Conservation (phyloP, 306 rosid species). For the Cucumis cinereus region DNA sequence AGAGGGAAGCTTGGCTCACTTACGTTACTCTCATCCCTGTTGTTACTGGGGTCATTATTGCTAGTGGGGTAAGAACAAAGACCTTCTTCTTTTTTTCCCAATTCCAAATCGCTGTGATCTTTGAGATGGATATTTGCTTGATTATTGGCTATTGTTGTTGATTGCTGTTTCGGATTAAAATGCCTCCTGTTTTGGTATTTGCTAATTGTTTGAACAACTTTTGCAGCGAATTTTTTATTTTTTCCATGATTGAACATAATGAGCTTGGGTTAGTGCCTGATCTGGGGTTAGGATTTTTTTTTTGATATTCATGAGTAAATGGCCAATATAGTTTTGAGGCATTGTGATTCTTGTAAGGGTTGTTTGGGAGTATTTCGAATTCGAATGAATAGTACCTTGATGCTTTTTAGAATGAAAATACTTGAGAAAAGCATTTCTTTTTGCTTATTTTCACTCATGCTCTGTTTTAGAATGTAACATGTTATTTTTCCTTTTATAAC, state of each 20-base stretch:
- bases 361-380: neutral
- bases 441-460: neutral
- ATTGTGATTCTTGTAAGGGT: neutral
- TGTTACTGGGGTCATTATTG: slow-evolving; percentile 87
- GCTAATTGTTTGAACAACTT: neutral
- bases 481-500: neutral
- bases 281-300: neutral
- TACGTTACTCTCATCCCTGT: slow-evolving; percentile 85
- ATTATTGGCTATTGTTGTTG: neutral
- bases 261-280: neutral
- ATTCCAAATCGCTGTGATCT: neutral
- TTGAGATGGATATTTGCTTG: neutral
- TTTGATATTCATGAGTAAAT: neutral
- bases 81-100: neutral
- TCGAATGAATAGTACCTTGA: neutral
- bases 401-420: neutral
- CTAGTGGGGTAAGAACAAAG: slow-evolving; percentile 70
- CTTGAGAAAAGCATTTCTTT: neutral
- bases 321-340: neutral
- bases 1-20: slow-evolving; percentile 94
- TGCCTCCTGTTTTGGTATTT: neutral
- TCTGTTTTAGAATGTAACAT: neutral
- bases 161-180: neutral
- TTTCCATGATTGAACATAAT: neutral
- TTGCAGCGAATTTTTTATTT: neutral